Base-by-base conservation (phyloP, 768 basidiomycete species). In the Gloeophyllum trabeum region DNA sequence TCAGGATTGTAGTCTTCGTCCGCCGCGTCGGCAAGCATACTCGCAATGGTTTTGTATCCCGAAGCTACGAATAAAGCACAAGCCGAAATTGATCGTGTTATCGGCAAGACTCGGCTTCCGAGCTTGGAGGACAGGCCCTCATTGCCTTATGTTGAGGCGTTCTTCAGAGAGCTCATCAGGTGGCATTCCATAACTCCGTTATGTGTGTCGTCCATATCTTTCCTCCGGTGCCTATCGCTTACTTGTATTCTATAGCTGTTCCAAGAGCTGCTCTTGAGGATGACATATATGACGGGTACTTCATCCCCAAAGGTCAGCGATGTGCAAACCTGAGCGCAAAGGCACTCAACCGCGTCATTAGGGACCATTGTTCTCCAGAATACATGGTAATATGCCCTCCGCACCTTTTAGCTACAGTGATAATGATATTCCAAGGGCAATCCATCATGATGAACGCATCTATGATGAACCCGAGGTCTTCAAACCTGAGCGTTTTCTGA, bases 261-360 rank as follows among this genome's bases (percentile, higher is more conserved):
- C 39, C 39, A 10, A 19, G 24, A 10, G 19, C 39, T 16, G 24
- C 39, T 5, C 40, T 24, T 26, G 35, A 43, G 37, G 47, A 50
- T 37, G 49, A 48, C 24, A 42, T 45, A 10, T 49, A 51, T 41
- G 16, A 45, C 2, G 45, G 46, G 2, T 43, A 45, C 30, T 28
- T 23, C 21, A 51, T 53, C 16, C 48, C 51, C 6, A 44, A 46
- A 18, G 51, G 48, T 16, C 43, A 44, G 28, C 10, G 10, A 32
- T 32, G 28, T 10, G 28, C 16, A 16, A 16, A 10, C 28, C 16
- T 16, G 28, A 10, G 10, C 16, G 10, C 28, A 10, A 32, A 32
- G 16, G 10, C 10, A 32, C 28, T 32, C 10, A 32, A 10, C 10
- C 10, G 10, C 28, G 10, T 16, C 10, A 10, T 10, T 32, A 32